phyloP scores from a whole-genome alignment of 257 asterid species.

The Knoxia roxburghii region DNA sequence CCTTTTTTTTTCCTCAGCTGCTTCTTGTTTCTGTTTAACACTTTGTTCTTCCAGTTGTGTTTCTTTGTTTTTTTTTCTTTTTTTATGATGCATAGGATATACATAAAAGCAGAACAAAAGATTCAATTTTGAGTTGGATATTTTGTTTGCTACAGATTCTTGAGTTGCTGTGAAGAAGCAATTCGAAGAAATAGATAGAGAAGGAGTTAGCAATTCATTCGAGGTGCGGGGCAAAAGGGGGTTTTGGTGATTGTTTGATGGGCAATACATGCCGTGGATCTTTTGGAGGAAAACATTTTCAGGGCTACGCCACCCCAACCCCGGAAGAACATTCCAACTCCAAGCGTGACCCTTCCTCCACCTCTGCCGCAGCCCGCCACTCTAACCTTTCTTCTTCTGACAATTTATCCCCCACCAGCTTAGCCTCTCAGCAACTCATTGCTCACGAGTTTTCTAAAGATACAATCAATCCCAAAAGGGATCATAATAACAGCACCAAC shows the following conservation, averaged over 20 bases:
- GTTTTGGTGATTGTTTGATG: constrained; percentile 56
- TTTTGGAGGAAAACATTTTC: constrained; percentile 55
- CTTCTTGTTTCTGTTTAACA: neutral
- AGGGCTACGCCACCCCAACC: constrained; percentile 55
- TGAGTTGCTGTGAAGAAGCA: constrained; percentile 20
- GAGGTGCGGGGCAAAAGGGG: constrained; percentile 19
- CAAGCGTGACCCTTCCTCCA: constrained; percentile 37
- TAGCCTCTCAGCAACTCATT: constrained; percentile 30
- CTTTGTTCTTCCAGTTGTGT: neutral
- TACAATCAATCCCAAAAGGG: constrained; percentile 21
- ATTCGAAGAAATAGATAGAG: constrained; percentile 19
- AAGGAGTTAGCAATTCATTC: constrained; percentile 16
- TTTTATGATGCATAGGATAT: neutral
- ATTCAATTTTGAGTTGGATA: neutral
- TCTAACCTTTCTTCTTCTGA: constrained; percentile 37
- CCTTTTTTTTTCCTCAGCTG: no score
- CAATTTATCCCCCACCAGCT: constrained; percentile 32
- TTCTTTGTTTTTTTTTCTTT: neutral
- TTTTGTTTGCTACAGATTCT: neutral
- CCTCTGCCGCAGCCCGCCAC: constrained; percentile 11
- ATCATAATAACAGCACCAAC: constrained; percentile 12
- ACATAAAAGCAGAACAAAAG: no score
- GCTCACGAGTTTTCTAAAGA: constrained; percentile 46
- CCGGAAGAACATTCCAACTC: constrained; percentile 51
- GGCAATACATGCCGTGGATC: constrained; percentile 99